Evolutionary conservation across 2,329 filamentous ascomycete species (phyloP), one percentile per base, ranked within the genome.

Genomic region (Aureobasidium sp.): DNA sequence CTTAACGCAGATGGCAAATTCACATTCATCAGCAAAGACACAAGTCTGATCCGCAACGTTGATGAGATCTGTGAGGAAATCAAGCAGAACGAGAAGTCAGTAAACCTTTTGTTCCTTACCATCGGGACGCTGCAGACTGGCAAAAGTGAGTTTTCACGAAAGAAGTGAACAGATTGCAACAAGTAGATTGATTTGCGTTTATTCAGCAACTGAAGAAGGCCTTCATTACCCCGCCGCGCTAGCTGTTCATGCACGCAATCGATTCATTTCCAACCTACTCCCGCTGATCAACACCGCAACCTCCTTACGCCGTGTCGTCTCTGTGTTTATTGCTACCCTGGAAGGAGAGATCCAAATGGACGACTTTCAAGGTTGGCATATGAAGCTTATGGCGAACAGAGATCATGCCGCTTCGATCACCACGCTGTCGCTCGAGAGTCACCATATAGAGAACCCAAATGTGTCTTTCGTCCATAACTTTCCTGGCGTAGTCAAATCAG

Each of bases 31-130:
- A 66, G 72, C 44, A 72, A 71, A n/a, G 78, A 83, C 63, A 70
- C 79, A 3, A 75, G 75, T 33, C 70, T 82, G 40, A 66, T 83
- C n/a, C 69, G 68, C 17, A 76, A 75, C 27, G 79, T 82, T 2
- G 80, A 83, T 65, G 69, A 74, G 7, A 74, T 78, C 1, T 83
- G 80, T 67, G 66, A 64, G 71, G 71, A 62, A 66, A 68, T 22
- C 77, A n/a, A n/a, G n/a, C n/a, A n/a, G n/a, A n/a, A 77, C 63
- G 81, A 83, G 67, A 69, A 72, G 39, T 70, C 71, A 12, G 71
- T 85, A 60, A 83, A 84, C 66, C 64, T 85, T 0, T 68, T 84
- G 0, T 80, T 82, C 64, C 72, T 82, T 65, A 79, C 73, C 2
- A 73, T 73, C 2, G 81, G 79, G 4, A 74, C 75, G 57, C 64